Evolutionary conservation across 805 yeast genomes (phyloP), one percentile per base, ranked within the genome.

Genomic region (Debaryomyces tyrocola): DNA sequence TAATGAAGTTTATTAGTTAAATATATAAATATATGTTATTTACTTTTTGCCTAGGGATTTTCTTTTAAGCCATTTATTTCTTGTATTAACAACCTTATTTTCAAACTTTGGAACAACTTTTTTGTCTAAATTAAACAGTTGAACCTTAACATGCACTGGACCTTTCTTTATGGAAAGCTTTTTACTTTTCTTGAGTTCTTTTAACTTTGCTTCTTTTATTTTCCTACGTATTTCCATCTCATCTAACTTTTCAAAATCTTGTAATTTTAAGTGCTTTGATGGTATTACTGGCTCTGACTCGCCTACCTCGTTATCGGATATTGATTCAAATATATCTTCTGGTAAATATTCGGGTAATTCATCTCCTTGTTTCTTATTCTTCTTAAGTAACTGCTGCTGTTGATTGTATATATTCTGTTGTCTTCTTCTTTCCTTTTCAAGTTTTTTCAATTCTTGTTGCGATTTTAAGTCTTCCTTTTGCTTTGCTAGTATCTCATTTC

Each of bases 271-370:
- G 46, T 69, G 76, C 39, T 48, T 50, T 11, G 52, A 48, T 24
- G 40, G 43, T 7, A 44, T 45, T 12, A 43, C 20, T 17, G 49
- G 44, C 27, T 40, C 33, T 20, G 38, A 7, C 15, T 34, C 36
- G 17, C 27, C 31, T 35, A 27, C 41, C 36, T 47, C 50, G 5
- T 55, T 56, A 9, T 49, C 47, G 8, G 53, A 48, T 14, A 57
- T 52, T 1, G 67, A 50, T 20, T 64, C 62, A 33, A 70, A 49
- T 15, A 70, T 57, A 28, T 71, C 76, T 31, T 69, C 74, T 0
- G 78, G 78, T 45, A 73, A 69, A 27, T 61, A 59, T 17, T 73
- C 77, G 3, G 78, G 78, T 39, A 73, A 59, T 20, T 53, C 62
- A 6, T 63, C 63, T 17, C 58, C 56, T 12, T 51, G 37, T 44